Evolutionary conservation across 768 basidiomycete species (phyloP).

Genomic region (Suillus variegatus): DNA sequence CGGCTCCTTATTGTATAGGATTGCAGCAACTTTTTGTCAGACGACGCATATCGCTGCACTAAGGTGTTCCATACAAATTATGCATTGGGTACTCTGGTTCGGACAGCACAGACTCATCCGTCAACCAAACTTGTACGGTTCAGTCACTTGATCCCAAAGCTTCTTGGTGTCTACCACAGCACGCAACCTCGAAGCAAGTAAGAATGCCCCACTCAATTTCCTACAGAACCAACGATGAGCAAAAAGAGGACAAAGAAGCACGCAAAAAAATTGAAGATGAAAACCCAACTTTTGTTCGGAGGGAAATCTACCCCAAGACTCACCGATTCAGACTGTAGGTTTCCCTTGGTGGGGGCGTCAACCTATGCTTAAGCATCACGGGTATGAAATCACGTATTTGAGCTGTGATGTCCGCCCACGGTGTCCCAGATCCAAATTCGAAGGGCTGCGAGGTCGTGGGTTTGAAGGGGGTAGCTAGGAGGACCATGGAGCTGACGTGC

Average conservation of each 20-base stretch:
- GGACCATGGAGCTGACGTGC: conserved; percentile 78
- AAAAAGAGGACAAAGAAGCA: background rate
- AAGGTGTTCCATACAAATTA: background rate
- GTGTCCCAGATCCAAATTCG: conserved; percentile 67
- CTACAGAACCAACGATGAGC: conserved; percentile 36
- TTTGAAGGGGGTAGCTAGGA: conserved; percentile 87
- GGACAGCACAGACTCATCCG: background rate
- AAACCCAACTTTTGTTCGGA: background rate
- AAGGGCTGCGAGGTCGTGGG: conserved; percentile 66
- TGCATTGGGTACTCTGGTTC: background rate
- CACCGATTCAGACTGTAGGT: conserved; percentile 93
- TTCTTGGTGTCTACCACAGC: conserved; percentile 72
- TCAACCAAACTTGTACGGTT: conserved; percentile 9
- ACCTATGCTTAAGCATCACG: conserved; percentile 82
- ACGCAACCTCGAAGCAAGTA: conserved; percentile 73
- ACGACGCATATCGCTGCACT: background rate
- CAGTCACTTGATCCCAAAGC: conserved; percentile 74
- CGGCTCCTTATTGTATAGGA: too few species aligned
- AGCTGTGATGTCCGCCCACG: conserved; percentile 72
- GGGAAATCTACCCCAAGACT: conserved; percentile 19
- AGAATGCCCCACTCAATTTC: conserved; percentile 81
- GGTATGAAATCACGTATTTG: conserved; percentile 83
- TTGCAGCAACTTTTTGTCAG: background rate
- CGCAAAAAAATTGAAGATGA: conserved; percentile 1
- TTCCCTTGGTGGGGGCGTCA: conserved; percentile 92